Evolutionary conservation across 495 filamentous ascomycete species (phyloP).

Genomic region (Hypoxylon fragiforme): DNA sequence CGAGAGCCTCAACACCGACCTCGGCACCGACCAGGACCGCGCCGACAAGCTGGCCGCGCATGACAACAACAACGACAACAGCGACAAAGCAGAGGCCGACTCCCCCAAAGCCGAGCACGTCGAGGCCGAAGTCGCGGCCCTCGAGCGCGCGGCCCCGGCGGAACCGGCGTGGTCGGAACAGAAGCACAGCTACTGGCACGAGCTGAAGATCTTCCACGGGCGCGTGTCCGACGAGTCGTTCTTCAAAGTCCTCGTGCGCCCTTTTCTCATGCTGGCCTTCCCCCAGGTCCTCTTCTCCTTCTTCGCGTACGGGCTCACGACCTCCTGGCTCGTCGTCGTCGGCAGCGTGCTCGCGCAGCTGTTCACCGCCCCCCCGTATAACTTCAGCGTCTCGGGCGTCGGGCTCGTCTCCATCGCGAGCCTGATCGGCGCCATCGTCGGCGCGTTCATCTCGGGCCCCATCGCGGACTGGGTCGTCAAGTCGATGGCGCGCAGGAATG

Average conservation of each 20-base stretch:
- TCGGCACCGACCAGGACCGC: slow-evolving; percentile 21
- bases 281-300: slow-evolving; percentile 49
- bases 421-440: slow-evolving; percentile 43
- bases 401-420: slow-evolving; percentile 47
- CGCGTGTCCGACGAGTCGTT: slow-evolving; percentile 42
- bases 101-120: not conserved
- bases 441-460: slow-evolving; percentile 42
- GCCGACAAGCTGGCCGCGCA: slow-evolving; percentile 22
- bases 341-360: slow-evolving; percentile 45
- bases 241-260: slow-evolving; percentile 43
- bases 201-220: slow-evolving; percentile 43
- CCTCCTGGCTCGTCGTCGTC: slow-evolving; percentile 49
- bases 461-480: slow-evolving; percentile 46
- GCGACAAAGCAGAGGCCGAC: slow-evolving; percentile 5
- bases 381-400: slow-evolving; percentile 43
- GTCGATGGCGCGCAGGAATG: slow-evolving; percentile 45
- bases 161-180: slow-evolving; percentile 21
- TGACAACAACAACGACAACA: not conserved
- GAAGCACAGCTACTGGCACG: slow-evolving; percentile 43
- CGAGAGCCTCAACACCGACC: slow-evolving; percentile 35
- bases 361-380: slow-evolving; percentile 45
- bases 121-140: slow-evolving; percentile 11
- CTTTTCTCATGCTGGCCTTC: slow-evolving; percentile 43
- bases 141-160: slow-evolving; percentile 10
- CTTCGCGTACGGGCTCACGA: slow-evolving; percentile 47